Percentiles rank a stretch among this genome's conserved stretches.
Conservation (phyloP, 352 stramenopile genomes). For the Globisporangium cylindrosporum region DNA sequence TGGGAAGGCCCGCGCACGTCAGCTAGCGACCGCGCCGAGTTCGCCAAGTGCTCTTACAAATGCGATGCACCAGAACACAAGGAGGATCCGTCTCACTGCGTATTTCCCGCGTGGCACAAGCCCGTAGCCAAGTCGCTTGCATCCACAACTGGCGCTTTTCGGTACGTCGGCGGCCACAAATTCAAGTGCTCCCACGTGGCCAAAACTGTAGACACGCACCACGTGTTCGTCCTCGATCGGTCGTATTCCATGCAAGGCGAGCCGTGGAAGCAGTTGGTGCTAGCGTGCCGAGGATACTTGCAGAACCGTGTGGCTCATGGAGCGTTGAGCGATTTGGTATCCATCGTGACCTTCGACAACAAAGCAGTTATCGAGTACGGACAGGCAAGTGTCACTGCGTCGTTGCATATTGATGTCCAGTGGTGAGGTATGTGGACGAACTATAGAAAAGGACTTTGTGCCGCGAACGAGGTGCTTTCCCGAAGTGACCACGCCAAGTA, state of each 20-base stretch:
- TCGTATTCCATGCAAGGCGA: conserved; percentile 67
- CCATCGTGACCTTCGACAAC: too few species aligned
- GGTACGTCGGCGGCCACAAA: conserved; percentile 59
- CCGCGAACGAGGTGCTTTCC: not conserved
- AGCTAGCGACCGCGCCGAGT: conserved; percentile 24
- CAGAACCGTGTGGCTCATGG: conserved; percentile 59
- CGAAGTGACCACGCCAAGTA: not conserved
- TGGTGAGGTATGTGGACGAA: too few species aligned
- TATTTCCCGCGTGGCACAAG: conserved; percentile 68
- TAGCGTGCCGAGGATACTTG: conserved; percentile 57
- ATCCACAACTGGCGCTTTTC: too few species aligned
- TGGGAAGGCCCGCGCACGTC: conserved; percentile 65
- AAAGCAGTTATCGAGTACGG: too few species aligned
- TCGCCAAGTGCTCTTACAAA: conserved; percentile 66
- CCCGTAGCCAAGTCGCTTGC: not conserved
- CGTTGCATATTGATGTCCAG: too few species aligned
- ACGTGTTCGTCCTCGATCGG: conserved; percentile 76
- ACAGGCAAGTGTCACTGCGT: too few species aligned
- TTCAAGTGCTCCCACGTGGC: conserved; percentile 68
- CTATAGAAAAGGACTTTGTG: not conserved
- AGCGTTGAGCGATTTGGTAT: not conserved
- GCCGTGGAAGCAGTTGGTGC: conserved; percentile 57
- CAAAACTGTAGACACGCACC: conserved; percentile 33
- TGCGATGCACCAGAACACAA: conserved; percentile 68
- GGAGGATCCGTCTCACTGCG: conserved; percentile 51